Percentiles rank a stretch among this genome's conserved stretches.
These are phyloP conservation scores for Nicotiana otophora DNA, from an alignment of 257 asterid species.

Conservation along the genomic window DNA sequence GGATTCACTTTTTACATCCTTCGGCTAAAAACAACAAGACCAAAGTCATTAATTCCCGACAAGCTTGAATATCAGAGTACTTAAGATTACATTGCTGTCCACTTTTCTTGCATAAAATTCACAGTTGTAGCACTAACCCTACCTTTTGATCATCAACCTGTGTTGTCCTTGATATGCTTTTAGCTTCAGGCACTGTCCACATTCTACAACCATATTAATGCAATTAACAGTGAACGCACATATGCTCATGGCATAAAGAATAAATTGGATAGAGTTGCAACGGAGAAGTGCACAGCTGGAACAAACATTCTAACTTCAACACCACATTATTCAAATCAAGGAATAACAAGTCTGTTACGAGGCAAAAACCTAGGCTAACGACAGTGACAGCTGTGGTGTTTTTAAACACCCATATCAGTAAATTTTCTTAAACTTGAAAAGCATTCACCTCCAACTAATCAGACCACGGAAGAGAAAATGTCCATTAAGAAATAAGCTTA, in stretches of 20 bases:
- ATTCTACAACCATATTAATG: slow-evolving; percentile 39
- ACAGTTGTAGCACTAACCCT: slow-evolving; percentile 46
- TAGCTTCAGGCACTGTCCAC: slow-evolving; percentile 82
- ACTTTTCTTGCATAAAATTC: slow-evolving; percentile 24
- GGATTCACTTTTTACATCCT: slow-evolving; percentile 36
- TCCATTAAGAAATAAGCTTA: neutral
- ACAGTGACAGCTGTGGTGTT: neutral
- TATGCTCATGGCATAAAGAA: neutral
- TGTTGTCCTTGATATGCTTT: slow-evolving; percentile 34
- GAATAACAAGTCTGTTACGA: neutral
- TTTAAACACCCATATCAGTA: neutral
- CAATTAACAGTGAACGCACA: neutral
- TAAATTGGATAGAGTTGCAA: neutral
- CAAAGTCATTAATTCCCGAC: neutral
- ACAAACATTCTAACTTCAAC: neutral
- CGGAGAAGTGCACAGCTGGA: neutral
- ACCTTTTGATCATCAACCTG: slow-evolving; percentile 38
- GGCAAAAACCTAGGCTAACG: neutral
- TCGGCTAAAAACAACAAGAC: slow-evolving; percentile 9
- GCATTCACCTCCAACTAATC: neutral
- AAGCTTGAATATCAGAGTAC: neutral
- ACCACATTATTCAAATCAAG: neutral
- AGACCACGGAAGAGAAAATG: neutral
- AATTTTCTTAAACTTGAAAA: neutral
- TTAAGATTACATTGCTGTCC: neutral